Conservation (phyloP, 495 filamentous ascomycete genomes). For the Cercophora samala region DNA sequence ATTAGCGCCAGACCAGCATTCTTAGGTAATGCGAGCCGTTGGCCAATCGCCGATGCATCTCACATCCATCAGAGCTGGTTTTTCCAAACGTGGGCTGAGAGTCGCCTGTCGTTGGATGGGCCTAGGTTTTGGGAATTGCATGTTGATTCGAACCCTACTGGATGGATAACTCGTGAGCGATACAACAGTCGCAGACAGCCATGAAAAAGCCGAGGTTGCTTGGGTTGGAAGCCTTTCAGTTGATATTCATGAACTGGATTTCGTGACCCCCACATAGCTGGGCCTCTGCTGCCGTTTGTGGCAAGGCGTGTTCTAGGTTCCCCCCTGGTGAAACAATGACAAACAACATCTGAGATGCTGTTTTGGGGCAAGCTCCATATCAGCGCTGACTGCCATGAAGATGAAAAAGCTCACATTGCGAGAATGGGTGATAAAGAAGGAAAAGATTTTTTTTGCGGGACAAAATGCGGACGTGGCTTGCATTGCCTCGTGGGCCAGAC, state of each 20-base stretch:
- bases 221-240: neutral
- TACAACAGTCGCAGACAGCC: neutral
- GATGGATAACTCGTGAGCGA: neutral
- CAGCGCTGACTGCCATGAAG: neutral
- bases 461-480: slow-evolving; percentile 4
- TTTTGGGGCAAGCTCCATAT: neutral
- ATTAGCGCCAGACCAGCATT: slow-evolving; percentile 1
- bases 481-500: neutral
- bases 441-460: slow-evolving; percentile 7
- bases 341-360: neutral
- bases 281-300: neutral
- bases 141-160: neutral
- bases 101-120: neutral
- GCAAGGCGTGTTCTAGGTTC: neutral
- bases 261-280: neutral
- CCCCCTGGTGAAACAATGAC: neutral
- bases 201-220: neutral
- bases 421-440: no score
- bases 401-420: no score
- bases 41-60: neutral
- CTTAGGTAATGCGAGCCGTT: neutral
- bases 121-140: neutral
- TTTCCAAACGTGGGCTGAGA: neutral
- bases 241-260: no score
- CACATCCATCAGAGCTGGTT: slow-evolving; percentile 3